phyloP scores from a whole-genome alignment of 495 filamentous ascomycete genomes.

The Penicillium turbatum region DNA sequence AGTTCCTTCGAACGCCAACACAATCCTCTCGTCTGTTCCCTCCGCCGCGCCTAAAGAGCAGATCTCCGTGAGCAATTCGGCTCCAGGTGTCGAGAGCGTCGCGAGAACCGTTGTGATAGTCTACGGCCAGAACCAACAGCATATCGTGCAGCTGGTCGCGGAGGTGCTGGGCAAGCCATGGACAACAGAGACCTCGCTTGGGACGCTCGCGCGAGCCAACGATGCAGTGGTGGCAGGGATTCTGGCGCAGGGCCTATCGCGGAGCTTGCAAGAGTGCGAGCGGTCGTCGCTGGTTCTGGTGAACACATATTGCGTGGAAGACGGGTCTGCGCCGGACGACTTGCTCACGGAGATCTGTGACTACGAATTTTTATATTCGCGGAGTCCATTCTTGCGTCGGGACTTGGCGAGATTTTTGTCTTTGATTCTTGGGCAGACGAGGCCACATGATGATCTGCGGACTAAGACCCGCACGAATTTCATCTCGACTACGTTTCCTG shows the following conservation, averaged over 20 bases:
- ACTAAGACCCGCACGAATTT: constrained; percentile 73
- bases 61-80: not conserved
- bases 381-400: constrained; percentile 64
- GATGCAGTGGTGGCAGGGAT: constrained; percentile 57
- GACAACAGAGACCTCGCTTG: constrained; percentile 50
- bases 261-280: constrained; percentile 46
- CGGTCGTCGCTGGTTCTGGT: constrained; percentile 54
- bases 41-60: not conserved
- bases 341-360: constrained; percentile 61
- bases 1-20: not conserved
- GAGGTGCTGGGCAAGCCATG: constrained; percentile 65
- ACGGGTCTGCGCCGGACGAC: constrained; percentile 61
- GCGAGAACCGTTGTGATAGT: constrained; percentile 51
- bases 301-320: constrained; percentile 68
- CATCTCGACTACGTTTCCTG: constrained; percentile 82
- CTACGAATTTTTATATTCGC: constrained; percentile 79
- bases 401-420: constrained; percentile 73
- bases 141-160: constrained; percentile 62
- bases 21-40: constrained; percentile 12
- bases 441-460: constrained; percentile 68
- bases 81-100: constrained; percentile 1
- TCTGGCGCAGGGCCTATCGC: constrained; percentile 46
- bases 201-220: constrained; percentile 44
- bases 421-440: constrained; percentile 69
- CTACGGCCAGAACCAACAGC: constrained; percentile 56